Conservation (phyloP, 169 alveolate species). For the Plasmodium gonderi region DNA sequence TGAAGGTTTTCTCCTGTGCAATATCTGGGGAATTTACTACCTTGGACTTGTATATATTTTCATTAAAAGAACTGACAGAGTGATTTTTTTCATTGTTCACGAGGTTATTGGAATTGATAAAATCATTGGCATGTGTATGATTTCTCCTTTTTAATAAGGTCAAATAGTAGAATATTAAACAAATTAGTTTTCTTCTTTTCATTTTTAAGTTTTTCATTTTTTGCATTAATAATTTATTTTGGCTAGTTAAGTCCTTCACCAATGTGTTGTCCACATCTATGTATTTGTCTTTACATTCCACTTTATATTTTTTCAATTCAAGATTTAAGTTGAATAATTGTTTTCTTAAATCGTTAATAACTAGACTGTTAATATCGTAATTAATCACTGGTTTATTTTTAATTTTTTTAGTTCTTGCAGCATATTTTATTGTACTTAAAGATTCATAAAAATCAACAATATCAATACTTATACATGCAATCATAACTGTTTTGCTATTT, state of each 20-base stretch:
- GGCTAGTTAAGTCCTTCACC: slow-evolving; percentile 21
- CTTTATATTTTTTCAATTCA: slow-evolving; percentile 55
- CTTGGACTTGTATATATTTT: background rate
- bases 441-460: slow-evolving; percentile 90
- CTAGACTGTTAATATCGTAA: slow-evolving; percentile 79
- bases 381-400: slow-evolving; percentile 91
- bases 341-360: slow-evolving; percentile 53
- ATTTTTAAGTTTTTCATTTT: slow-evolving; percentile 14
- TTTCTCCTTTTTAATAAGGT: background rate
- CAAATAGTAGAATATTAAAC: slow-evolving; percentile 37
- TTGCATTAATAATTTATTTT: slow-evolving; percentile 22
- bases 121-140: background rate
- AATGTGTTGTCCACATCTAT: background rate
- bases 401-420: slow-evolving; percentile 90
- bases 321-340: slow-evolving; percentile 16
- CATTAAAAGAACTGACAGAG: background rate
- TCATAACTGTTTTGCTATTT: slow-evolving; percentile 92
- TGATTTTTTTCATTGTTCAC: background rate
- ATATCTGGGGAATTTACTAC: background rate
- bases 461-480: slow-evolving; percentile 92
- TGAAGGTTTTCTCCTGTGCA: background rate
- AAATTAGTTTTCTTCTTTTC: slow-evolving; percentile 36
- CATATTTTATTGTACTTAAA: slow-evolving; percentile 89
- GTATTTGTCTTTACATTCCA: slow-evolving; percentile 13
- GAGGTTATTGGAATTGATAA: background rate